Evolutionary conservation across 495 filamentous ascomycete genomes (phyloP).

Genomic region (Extremus antarcticus): DNA sequence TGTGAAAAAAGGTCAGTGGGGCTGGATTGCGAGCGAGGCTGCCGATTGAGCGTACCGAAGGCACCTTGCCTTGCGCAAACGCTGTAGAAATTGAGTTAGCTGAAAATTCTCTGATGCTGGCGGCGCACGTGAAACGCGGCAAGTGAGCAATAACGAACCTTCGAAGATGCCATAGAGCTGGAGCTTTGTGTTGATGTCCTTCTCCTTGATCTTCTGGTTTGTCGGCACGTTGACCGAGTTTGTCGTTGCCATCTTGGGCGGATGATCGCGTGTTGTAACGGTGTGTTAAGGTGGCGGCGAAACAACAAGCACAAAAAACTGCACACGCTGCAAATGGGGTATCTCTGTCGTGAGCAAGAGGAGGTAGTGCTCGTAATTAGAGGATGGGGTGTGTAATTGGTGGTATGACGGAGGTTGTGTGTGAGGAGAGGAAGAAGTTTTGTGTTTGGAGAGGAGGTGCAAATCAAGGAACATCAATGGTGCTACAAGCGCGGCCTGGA

Average conservation of each 20-base stretch:
- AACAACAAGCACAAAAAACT: not conserved
- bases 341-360: not conserved
- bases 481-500: too few relatives aligned
- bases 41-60: constrained; percentile 52
- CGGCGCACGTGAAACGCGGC: not conserved
- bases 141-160: constrained; percentile 38
- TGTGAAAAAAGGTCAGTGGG: constrained; percentile 16
- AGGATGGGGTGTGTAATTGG: too few relatives aligned
- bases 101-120: not conserved
- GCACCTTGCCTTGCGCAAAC: constrained; percentile 81
- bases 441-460: too few relatives aligned
- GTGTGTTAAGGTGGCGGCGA: not conserved
- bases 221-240: constrained; percentile 34
- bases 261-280: not conserved
- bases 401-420: too few relatives aligned
- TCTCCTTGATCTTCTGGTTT: constrained; percentile 30
- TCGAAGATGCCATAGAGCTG: constrained; percentile 87
- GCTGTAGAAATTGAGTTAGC: constrained; percentile 37
- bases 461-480: too few relatives aligned
- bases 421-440: too few relatives aligned
- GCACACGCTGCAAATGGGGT: not conserved
- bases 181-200: constrained; percentile 84
- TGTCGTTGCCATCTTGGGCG: not conserved
- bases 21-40: not conserved
- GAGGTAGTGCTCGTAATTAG: not conserved